These are phyloP conservation scores for Saccharomycopsis malanga DNA, from an alignment of 805 yeast species.

Conservation along the genomic window DNA sequence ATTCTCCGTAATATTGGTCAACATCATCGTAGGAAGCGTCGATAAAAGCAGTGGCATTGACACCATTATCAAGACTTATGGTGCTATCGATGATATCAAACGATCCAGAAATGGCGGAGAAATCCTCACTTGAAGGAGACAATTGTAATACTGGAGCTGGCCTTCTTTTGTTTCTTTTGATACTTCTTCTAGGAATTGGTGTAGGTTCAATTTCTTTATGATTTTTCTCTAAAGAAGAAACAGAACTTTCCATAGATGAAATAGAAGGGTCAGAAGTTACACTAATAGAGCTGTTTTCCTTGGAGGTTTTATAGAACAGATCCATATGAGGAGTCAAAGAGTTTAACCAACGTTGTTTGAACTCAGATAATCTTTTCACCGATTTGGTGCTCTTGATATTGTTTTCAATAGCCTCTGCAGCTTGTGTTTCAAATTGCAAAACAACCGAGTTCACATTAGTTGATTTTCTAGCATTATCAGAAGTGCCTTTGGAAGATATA, in stretches of 20 bases:
- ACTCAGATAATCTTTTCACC: not conserved
- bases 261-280: not conserved
- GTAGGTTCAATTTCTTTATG: not conserved
- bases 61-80: not conserved
- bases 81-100: not conserved
- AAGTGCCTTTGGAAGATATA: not conserved
- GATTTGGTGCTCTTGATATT: not conserved
- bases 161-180: slow-evolving; percentile 8
- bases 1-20: slow-evolving; percentile 1
- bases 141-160: not conserved
- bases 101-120: not conserved
- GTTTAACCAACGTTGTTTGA: not conserved
- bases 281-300: not conserved
- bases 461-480: not conserved
- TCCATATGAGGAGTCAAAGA: not conserved
- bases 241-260: not conserved
- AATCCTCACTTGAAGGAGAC: not conserved
- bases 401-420: not conserved
- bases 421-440: not conserved
- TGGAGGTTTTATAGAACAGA: not conserved
- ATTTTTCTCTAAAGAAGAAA: too few relatives aligned
- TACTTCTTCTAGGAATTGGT: slow-evolving; percentile 9
- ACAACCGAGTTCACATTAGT: not conserved
- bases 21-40: slow-evolving; percentile 1
- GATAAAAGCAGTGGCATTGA: not conserved